Evolutionary conservation across 2,329 filamentous ascomycete genomes (phyloP), one percentile per base, ranked within the genome.

Genomic region (Leptographium procerum): DNA sequence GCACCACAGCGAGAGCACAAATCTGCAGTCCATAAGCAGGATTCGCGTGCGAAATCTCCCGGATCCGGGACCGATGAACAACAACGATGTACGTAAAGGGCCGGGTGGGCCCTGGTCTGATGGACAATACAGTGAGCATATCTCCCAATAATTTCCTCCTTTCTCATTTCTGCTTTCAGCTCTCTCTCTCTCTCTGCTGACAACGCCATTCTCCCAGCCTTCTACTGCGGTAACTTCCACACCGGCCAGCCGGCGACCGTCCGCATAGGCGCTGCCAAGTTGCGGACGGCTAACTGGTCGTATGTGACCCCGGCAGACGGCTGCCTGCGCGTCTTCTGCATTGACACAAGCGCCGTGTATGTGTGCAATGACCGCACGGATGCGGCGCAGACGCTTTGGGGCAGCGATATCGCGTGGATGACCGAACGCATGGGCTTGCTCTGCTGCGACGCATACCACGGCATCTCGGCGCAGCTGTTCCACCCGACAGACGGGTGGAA

Each of bases 171-270:
- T 50, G 16, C 11, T 24, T 24, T 36, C 22, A 13, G 8, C n/a
- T 26, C 2, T 28, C 13, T 34, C 28, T 11, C 34, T n/a, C 9
- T 26, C n/a, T 51, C 10, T 36, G 1, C 24, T 26, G 9, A 13
- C 26, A 36, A 4, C 24, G n/a, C 26, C 9, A 57, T 29, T 4
- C n/a, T 8, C 19, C 8, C 26, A 61, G 58, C 56, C 24, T 64
- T 58, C 48, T 64, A 55, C 40, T 64, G 63, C 51, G 63, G 63
- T 47, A 36, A 59, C 55, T 64, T 64, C 47, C 55, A 59, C 45
- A 64, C 63, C 0, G 59, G 60, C 34, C 22, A 45, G 6, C 57
- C 59, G 1, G 19, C 26, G 8, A 57, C 54, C 10, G 52, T 59
- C 43, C 59, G 54, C n/a, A 8, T 8, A 5, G 61, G 55, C 26